A percentile compares a stretch with the other conserved stretches of the same genome.
Evolutionary conservation across 2,329 filamentous ascomycete species (phyloP).

Genomic region (Colletotrichum tropicicola): DNA sequence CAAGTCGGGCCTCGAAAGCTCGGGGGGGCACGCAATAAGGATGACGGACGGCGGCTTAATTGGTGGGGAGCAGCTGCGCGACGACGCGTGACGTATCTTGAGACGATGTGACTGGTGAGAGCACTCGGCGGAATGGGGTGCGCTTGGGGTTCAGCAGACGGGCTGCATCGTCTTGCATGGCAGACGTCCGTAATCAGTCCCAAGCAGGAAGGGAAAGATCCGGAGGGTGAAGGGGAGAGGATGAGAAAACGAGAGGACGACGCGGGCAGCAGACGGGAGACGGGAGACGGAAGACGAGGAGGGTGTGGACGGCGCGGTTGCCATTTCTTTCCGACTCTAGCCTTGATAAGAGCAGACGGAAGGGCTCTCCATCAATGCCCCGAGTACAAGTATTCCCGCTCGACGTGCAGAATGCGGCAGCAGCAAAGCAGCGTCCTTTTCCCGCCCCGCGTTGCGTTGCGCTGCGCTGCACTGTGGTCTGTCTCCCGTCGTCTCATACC

Average conservation of each 20-base stretch:
- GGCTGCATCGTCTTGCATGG: slow-evolving; percentile 22
- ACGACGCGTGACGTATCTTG: slow-evolving; percentile 25
- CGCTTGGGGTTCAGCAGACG: slow-evolving; percentile 19
- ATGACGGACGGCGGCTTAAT: slow-evolving; percentile 20
- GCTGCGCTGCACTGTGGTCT: too few species aligned
- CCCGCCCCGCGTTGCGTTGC: too few species aligned
- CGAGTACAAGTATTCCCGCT: not conserved
- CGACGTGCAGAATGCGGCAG: slow-evolving; percentile 20
- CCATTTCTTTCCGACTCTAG: slow-evolving; percentile 19
- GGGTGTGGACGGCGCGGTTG: slow-evolving; percentile 22
- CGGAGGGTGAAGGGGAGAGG: not conserved
- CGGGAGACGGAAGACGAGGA: slow-evolving; percentile 1
- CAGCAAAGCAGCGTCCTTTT: not conserved
- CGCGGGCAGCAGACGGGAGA: slow-evolving; percentile 5
- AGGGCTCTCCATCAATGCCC: not conserved
- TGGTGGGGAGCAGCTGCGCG: slow-evolving; percentile 17
- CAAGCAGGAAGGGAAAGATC: not conserved
- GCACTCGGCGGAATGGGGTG: slow-evolving; percentile 12
- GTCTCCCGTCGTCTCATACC: slow-evolving; percentile 11
- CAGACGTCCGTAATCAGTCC: not conserved
- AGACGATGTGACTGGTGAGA: slow-evolving; percentile 23
- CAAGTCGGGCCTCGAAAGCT: slow-evolving; percentile 15
- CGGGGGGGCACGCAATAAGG: slow-evolving; percentile 13
- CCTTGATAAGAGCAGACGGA: slow-evolving; percentile 15
- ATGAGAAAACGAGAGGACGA: slow-evolving; percentile 3